Evolutionary conservation across 139 green algal species (phyloP), one percentile per base, ranked within the genome.

Genomic region (Coelastrella sp.): DNA sequence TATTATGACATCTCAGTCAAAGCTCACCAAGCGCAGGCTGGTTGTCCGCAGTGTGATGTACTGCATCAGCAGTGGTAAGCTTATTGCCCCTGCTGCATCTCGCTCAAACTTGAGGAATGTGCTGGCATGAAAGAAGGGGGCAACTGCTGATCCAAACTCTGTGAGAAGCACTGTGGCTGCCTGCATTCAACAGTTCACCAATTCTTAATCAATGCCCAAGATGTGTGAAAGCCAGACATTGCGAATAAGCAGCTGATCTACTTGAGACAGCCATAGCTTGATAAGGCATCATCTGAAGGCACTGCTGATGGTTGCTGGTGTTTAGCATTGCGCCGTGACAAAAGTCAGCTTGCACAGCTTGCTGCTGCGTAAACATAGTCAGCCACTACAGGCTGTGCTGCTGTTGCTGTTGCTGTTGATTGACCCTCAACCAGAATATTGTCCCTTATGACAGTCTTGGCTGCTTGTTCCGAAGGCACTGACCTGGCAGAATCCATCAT

Each of bases 401-500:
- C 38, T 59, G 68, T 27, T 40, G n/a, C 23, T 17, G 11, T 4
- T 0, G 13, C 25, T 40, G n/a, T 27, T 43, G 63, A 8, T 23
- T 41, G 9, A 48, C 17, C 68, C 68, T 23, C 19, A 19, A 37
- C 71, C n/a, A n/a, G n/a, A n/a, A n/a, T n/a, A n/a, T n/a, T n/a
- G n/a, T n/a, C n/a, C n/a, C n/a, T n/a, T n/a, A n/a, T n/a, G n/a
- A n/a, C n/a, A n/a, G n/a, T n/a, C n/a, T n/a, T n/a, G n/a, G n/a
- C n/a, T n/a, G n/a, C n/a, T n/a, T n/a, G n/a, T n/a, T n/a, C n/a
- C n/a, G n/a, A n/a, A n/a, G n/a, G n/a, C n/a, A n/a, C n/a, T n/a
- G n/a, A 90, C 92, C 89, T 94, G 91, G 6, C 74, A 87, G 59
- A 94, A 95, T 1, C 86, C 87, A 63, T 96, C 93, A 66, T 95